These are phyloP conservation scores for Pseudogymnoascus sp. DNA, from an alignment of 2,329 filamentous ascomycete genomes.

Conservation along the genomic window DNA sequence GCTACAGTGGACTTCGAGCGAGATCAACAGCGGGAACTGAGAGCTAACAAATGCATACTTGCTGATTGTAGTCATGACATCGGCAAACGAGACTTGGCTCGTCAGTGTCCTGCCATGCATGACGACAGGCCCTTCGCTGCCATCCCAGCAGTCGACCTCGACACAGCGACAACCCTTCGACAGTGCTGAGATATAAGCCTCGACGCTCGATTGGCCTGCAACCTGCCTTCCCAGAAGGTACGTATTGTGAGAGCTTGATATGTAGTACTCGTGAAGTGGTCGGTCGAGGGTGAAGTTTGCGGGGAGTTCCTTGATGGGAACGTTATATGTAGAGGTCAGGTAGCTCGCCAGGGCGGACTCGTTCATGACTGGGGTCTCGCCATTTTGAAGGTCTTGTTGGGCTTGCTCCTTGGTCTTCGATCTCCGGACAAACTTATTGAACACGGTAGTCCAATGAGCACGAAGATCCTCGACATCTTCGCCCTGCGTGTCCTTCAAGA, in stretches of 20 bases:
- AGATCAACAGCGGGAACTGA: constrained; percentile 86
- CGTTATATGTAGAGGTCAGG: constrained; percentile 66
- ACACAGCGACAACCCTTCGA: constrained; percentile 88
- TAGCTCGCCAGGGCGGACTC: constrained; percentile 72
- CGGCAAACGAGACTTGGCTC: constrained; percentile 77
- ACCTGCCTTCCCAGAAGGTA: constrained; percentile 90
- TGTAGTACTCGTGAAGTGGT: constrained; percentile 93
- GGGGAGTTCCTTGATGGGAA: constrained; percentile 55
- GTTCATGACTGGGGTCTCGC: constrained; percentile 56
- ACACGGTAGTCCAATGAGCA: constrained; percentile 62
- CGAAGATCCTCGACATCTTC: constrained; percentile 65
- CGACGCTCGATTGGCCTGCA: constrained; percentile 80
- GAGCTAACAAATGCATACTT: constrained; percentile 88
- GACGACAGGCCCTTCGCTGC: constrained; percentile 78
- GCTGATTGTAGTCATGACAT: constrained; percentile 88
- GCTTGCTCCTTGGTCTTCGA: constrained; percentile 42
- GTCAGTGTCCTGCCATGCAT: constrained; percentile 88
- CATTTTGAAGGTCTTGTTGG: constrained; percentile 35
- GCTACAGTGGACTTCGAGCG: constrained; percentile 90
- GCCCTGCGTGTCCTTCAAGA: constrained; percentile 65
- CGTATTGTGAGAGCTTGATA: constrained; percentile 97
- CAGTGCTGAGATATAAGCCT: constrained; percentile 86
- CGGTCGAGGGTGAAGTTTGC: constrained; percentile 61
- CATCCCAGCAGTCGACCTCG: constrained; percentile 98
- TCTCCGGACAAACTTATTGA: constrained; percentile 60